A percentile compares a stretch with the other conserved stretches of the same genome.
Evolutionary conservation across 495 filamentous ascomycete genomes (phyloP).

Genomic region (Cercophora scortea): DNA sequence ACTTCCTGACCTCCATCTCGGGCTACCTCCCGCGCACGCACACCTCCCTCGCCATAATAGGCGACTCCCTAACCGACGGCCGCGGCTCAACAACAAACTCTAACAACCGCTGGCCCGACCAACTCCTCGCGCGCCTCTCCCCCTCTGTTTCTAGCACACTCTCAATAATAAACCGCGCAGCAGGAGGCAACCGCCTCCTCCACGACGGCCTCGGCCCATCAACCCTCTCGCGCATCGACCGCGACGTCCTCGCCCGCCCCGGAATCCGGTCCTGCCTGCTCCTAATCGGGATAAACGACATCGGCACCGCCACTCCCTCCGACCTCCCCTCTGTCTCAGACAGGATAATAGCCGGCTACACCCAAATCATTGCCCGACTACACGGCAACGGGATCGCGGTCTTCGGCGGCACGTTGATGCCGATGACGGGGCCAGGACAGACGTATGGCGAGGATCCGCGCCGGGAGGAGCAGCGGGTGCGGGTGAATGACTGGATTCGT

Average conservation of each 20-base stretch:
- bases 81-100: conserved; percentile 47
- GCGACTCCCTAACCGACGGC: conserved; percentile 64
- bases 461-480: conserved; percentile 45
- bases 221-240: conserved; percentile 47
- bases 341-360: conserved; percentile 44
- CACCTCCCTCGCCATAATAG: conserved; percentile 47
- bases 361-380: conserved; percentile 47
- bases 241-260: conserved; percentile 50
- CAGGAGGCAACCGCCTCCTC: conserved; percentile 58
- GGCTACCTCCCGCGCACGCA: conserved; percentile 22
- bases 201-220: conserved; percentile 52
- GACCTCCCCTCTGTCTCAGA: conserved; percentile 38
- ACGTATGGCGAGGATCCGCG: conserved; percentile 35
- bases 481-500: conserved; percentile 57
- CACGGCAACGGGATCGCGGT: conserved; percentile 42
- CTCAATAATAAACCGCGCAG: conserved; percentile 55
- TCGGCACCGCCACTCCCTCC: conserved; percentile 38
- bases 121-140: conserved; percentile 40
- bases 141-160: conserved; percentile 28
- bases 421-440: conserved; percentile 39
- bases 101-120: conserved; percentile 61
- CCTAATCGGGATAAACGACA: conserved; percentile 62
- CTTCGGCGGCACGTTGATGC: conserved; percentile 57
- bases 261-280: conserved; percentile 48
- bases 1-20: conserved; percentile 48